These are phyloP conservation scores for Cladophialophora psammophila DNA, from an alignment of 2,329 filamentous ascomycete genomes.

Conservation along the genomic window DNA sequence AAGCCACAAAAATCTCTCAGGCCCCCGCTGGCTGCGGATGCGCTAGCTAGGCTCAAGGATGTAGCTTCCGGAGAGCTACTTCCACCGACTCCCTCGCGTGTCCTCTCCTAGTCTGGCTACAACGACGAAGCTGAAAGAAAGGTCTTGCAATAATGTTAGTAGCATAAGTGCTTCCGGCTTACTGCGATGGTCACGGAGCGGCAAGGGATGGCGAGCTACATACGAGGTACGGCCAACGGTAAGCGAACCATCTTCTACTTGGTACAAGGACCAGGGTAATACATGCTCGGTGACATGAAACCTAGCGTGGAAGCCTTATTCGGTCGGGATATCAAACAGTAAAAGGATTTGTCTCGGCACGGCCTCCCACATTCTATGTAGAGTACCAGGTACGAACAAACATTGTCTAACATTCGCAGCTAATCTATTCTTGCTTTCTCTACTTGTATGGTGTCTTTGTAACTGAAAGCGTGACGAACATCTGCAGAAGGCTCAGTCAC, in stretches of 20 bases:
- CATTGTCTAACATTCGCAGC: background rate
- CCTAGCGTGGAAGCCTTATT: slow-evolving; percentile 12
- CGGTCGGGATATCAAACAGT: background rate
- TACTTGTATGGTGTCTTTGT: background rate
- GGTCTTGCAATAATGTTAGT: background rate
- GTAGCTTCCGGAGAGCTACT: background rate
- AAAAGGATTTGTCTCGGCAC: slow-evolving; percentile 6
- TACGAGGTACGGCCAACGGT: too few species aligned
- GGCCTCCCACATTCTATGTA: slow-evolving; percentile 7
- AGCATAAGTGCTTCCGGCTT: background rate
- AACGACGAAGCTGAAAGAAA: background rate
- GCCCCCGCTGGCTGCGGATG: background rate
- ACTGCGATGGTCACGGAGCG: background rate
- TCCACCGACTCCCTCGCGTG: background rate
- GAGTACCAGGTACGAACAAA: background rate
- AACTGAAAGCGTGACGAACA: background rate
- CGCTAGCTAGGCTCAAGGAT: slow-evolving; percentile 5
- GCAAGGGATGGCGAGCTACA: background rate
- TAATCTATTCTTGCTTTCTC: background rate
- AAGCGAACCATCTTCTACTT: too few species aligned
- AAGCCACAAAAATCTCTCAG: slow-evolving; percentile 7
- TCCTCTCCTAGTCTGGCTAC: background rate
- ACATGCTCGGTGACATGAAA: background rate
- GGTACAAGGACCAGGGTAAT: too few species aligned
- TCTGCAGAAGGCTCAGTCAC: background rate